phyloP scores from a whole-genome alignment of 2,329 filamentous ascomycete species.

The Xylariaceae sp. region DNA sequence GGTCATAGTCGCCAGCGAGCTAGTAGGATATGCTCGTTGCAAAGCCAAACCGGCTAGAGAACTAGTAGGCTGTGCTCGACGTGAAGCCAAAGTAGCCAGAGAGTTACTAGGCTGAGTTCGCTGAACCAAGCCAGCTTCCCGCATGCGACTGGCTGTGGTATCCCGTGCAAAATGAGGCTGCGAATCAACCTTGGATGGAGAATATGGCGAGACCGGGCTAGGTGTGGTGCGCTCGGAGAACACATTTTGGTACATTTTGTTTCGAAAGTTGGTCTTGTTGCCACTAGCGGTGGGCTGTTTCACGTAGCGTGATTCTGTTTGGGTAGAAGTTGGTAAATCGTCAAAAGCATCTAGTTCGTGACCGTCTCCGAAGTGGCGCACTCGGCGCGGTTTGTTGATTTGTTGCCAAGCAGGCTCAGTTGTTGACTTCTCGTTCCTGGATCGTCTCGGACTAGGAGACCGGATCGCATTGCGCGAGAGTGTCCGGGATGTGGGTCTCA shows the following conservation, averaged over 20 bases:
- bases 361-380: slow-evolving; percentile 80
- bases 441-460: slow-evolving; percentile 54
- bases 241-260: slow-evolving; percentile 51
- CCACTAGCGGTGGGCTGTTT: slow-evolving; percentile 70
- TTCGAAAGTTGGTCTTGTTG: slow-evolving; percentile 57
- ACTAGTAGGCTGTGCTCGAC: slow-evolving; percentile 33
- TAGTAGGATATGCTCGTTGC: slow-evolving; percentile 30
- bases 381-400: slow-evolving; percentile 64
- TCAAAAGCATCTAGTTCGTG: slow-evolving; percentile 91
- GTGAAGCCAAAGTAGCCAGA: slow-evolving; percentile 29
- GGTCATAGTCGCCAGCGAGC: slow-evolving; percentile 37
- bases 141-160: slow-evolving; percentile 59
- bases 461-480: slow-evolving; percentile 54
- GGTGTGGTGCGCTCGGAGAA: slow-evolving; percentile 49
- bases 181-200: slow-evolving; percentile 52
- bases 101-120: slow-evolving; percentile 50
- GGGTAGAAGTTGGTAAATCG: slow-evolving; percentile 82
- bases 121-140: slow-evolving; percentile 57
- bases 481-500: slow-evolving; percentile 51
- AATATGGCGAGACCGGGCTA: slow-evolving; percentile 48
- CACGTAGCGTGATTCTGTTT: slow-evolving; percentile 73
- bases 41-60: slow-evolving; percentile 35
- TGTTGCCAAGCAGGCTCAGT: slow-evolving; percentile 55
- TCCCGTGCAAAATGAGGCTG: slow-evolving; percentile 60
- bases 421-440: slow-evolving; percentile 37